Conservation (phyloP, 257 asterid genomes). For the Handroanthus guayacan region DNA sequence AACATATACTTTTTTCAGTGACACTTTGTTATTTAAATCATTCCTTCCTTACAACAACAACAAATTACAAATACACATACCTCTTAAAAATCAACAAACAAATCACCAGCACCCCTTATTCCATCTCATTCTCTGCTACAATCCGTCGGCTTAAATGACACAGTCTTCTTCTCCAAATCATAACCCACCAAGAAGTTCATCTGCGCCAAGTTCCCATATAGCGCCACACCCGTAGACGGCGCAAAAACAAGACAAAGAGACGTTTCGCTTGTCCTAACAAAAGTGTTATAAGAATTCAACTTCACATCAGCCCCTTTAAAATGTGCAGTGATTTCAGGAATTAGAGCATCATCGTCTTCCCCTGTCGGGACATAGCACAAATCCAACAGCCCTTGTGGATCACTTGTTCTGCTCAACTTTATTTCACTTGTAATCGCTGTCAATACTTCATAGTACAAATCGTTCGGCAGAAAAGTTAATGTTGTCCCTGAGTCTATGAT, state of each 20-base stretch:
- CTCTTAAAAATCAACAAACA: not conserved
- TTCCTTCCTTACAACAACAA: no score
- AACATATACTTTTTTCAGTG: no score
- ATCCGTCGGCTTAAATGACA: slow-evolving; percentile 56
- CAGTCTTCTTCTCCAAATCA: slow-evolving; percentile 45
- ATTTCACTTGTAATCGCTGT: slow-evolving; percentile 27
- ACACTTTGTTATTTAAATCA: no score
- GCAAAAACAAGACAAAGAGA: slow-evolving; percentile 56
- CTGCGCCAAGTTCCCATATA: slow-evolving; percentile 60
- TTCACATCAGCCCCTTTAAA: slow-evolving; percentile 66
- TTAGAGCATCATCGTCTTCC: not conserved
- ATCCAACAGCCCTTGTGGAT: slow-evolving; percentile 39
- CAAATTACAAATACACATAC: no score
- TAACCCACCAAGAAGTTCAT: slow-evolving; percentile 54
- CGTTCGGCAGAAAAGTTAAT: slow-evolving; percentile 49
- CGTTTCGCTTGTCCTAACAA: slow-evolving; percentile 33
- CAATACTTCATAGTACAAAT: slow-evolving; percentile 34
- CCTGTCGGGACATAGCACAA: slow-evolving; percentile 46
- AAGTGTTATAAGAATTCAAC: slow-evolving; percentile 45
- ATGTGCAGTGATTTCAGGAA: slow-evolving; percentile 53
- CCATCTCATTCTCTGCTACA: slow-evolving; percentile 37
- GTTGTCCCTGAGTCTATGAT: slow-evolving; percentile 73
- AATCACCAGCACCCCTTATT: not conserved
- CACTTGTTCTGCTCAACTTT: not conserved
- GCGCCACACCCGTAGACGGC: slow-evolving; percentile 6